Conservation (phyloP, 371 early-diverging fungal genomes). For the Antonospora locustae region DNA sequence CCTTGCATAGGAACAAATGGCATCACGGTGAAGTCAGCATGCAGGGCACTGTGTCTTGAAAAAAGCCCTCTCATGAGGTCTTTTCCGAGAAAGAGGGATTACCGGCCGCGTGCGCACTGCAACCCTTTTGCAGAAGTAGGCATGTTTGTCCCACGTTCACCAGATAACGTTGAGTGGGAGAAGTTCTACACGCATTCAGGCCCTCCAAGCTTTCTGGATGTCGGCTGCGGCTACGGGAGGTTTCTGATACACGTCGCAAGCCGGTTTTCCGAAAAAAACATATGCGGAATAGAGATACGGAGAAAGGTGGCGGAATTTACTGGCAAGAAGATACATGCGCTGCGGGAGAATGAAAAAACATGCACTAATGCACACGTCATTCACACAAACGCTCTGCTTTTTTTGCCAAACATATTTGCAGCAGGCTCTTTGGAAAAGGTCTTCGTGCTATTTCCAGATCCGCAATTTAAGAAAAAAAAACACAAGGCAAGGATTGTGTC, state of each 20-base stretch:
- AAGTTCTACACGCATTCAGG: too few relatives aligned
- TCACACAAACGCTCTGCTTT: conserved; percentile 95
- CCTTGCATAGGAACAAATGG: too few relatives aligned
- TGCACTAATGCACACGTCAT: conserved; percentile 77
- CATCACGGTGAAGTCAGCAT: too few relatives aligned
- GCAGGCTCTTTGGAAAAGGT: conserved; percentile 79
- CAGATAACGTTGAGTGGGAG: conserved; percentile 69
- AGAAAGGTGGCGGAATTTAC: conserved; percentile 85
- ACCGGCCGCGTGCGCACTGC: conserved; percentile 87
- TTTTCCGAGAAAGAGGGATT: conserved; percentile 69
- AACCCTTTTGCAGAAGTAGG: conserved; percentile 60
- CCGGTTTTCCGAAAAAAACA: conserved; percentile 68
- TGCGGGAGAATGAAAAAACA: conserved; percentile 58
- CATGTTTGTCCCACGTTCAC: conserved; percentile 63
- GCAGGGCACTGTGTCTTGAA: too few relatives aligned
- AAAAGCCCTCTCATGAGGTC: too few relatives aligned
- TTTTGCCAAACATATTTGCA: conserved; percentile 84
- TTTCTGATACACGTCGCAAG: conserved; percentile 63
- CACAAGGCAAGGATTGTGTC: conserved; percentile 93
- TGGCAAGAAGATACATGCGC: conserved; percentile 27
- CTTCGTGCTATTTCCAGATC: conserved; percentile 91
- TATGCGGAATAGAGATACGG: conserved; percentile 96
- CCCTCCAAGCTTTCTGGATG: too few relatives aligned
- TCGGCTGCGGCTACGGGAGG: conserved; percentile 98
- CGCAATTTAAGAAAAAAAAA: conserved; percentile 96